Percentiles rank a stretch among this genome's conserved stretches.
These are phyloP conservation scores for Allantophomopsis cytisporea DNA, from an alignment of 2,329 filamentous ascomycete species.

Conservation along the genomic window DNA sequence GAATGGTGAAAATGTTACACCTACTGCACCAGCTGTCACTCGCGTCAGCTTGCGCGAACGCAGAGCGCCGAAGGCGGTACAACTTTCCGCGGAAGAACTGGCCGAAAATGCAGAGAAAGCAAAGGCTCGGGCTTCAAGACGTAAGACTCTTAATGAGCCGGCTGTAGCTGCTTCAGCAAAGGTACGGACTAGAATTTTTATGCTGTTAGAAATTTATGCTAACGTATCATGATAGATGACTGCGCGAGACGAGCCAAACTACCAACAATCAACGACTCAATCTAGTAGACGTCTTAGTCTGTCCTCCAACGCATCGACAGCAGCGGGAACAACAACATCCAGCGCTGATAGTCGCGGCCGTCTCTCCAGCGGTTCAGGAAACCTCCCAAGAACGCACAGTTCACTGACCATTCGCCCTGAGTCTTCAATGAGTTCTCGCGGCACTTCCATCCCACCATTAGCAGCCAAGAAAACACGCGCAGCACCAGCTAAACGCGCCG, in stretches of 20 bases:
- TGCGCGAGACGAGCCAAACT: constrained; percentile 15
- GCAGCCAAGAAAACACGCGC: constrained; percentile 46
- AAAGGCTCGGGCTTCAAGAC: constrained; percentile 27
- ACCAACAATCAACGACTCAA: constrained; percentile 13
- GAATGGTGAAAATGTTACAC: constrained; percentile 16
- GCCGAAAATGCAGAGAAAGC: constrained; percentile 25
- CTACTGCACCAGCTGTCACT: constrained; percentile 25
- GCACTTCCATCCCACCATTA: constrained; percentile 22
- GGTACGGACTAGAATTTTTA: constrained; percentile 12
- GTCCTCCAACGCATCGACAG: constrained; percentile 22
- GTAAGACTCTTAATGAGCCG: constrained; percentile 46
- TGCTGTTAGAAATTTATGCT: no score
- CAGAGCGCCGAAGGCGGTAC: constrained; percentile 37
- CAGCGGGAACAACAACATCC: constrained; percentile 4
- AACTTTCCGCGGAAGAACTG: constrained; percentile 24
- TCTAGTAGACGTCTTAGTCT: constrained; percentile 26
- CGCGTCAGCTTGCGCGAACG: constrained; percentile 64
- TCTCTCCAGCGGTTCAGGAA: constrained; percentile 2
- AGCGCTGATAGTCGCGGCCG: constrained; percentile 6
- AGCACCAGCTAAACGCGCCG: constrained; percentile 26
- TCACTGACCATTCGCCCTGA: constrained; percentile 27
- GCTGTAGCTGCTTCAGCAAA: constrained; percentile 30
- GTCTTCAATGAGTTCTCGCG: constrained; percentile 26
- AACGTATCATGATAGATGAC: constrained; percentile 16
- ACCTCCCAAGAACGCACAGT: constrained; percentile 21